Conservation (phyloP, 2,329 filamentous ascomycete species). For the Septoria petroselini region DNA sequence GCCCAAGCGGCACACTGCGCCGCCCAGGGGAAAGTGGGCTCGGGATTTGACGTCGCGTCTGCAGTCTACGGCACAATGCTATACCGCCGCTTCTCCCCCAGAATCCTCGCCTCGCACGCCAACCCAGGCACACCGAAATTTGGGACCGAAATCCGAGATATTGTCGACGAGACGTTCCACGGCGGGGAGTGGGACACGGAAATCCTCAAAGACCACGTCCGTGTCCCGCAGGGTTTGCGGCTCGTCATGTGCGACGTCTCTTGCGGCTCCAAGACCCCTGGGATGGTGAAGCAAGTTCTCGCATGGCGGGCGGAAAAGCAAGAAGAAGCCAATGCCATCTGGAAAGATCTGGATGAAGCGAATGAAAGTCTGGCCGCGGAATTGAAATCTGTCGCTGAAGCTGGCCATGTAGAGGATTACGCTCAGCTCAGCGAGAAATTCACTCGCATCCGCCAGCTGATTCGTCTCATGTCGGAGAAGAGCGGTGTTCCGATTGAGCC, state of each 20-base stretch:
- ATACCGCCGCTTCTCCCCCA: conserved; percentile 89
- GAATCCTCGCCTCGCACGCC: conserved; percentile 64
- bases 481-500: conserved; percentile 88
- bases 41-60: conserved; percentile 90
- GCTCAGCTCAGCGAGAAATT: conserved; percentile 53
- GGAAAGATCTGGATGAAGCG: conserved; percentile 68
- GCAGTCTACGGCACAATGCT: conserved; percentile 88
- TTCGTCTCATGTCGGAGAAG: conserved; percentile 70
- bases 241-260: conserved; percentile 95
- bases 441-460: conserved; percentile 54
- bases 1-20: conserved; percentile 92
- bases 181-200: conserved; percentile 70
- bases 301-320: conserved; percentile 69
- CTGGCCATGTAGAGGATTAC: conserved; percentile 50
- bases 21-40: conserved; percentile 93
- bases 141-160: conserved; percentile 57
- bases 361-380: conserved; percentile 70
- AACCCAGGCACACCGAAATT: conserved; percentile 67
- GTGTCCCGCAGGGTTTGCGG: conserved; percentile 68
- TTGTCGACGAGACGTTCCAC: conserved; percentile 61
- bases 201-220: conserved; percentile 65
- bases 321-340: conserved; percentile 65
- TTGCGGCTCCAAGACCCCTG: conserved; percentile 86
- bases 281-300: conserved; percentile 92
- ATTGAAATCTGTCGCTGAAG: conserved; percentile 54